These are phyloP conservation scores for Begonia peltatifolia DNA, from an alignment of 306 rosid genomes.

Conservation along the genomic window DNA sequence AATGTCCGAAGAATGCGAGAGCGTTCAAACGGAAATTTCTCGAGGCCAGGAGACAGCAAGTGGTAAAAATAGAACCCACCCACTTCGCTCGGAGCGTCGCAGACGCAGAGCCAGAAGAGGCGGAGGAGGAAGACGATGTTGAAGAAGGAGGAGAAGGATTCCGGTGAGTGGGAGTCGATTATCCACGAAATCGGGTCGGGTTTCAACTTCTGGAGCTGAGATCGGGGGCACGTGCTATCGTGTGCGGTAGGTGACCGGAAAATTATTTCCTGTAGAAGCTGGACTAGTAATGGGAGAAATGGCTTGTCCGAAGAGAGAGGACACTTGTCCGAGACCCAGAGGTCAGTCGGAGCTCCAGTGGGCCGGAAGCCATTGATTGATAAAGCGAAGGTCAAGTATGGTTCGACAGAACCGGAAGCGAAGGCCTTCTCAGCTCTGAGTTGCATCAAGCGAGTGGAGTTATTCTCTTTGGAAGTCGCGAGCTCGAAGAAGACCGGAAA, in stretches of 20 bases:
- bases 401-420: constrained; percentile 28
- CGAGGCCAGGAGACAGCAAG: constrained; percentile 35
- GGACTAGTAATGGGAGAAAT: constrained; percentile 65
- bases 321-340: constrained; percentile 70
- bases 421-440: constrained; percentile 41
- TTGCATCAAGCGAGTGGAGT: constrained; percentile 33
- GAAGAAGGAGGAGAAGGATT: constrained; percentile 69
- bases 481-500: constrained; percentile 31
- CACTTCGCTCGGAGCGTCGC: constrained; percentile 55
- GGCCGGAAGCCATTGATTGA: constrained; percentile 49
- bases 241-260: constrained; percentile 57
- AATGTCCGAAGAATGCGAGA: constrained; percentile 48
- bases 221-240: constrained; percentile 65
- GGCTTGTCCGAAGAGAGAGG: constrained; percentile 46
- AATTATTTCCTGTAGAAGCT: constrained; percentile 81
- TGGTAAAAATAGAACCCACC: constrained; percentile 62
- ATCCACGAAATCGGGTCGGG: constrained; percentile 76
- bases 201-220: constrained; percentile 59
- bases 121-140: constrained; percentile 52
- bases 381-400: constrained; percentile 34
- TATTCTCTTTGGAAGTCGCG: constrained; percentile 21
- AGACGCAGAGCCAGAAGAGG: constrained; percentile 85
- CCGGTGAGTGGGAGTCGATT: constrained; percentile 79
- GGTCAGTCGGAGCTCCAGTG: constrained; percentile 16
- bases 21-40: constrained; percentile 25